phyloP scores from a whole-genome alignment of 2,329 filamentous ascomycete species.

The Alternaria tenuissima region DNA sequence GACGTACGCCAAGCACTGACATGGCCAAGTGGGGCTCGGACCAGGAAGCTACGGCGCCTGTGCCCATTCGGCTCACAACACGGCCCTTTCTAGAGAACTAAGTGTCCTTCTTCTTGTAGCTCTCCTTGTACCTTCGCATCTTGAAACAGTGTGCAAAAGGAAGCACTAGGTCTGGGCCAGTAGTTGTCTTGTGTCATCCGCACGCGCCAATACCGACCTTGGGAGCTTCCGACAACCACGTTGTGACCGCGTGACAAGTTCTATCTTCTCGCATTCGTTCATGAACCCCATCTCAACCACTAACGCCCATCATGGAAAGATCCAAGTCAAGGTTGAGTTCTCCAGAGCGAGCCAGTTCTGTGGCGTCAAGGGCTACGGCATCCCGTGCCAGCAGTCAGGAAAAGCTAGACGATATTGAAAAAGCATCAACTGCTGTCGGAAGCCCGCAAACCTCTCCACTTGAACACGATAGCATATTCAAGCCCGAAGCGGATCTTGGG shows the following conservation, averaged over 20 bases:
- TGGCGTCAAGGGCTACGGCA: conserved; percentile 31
- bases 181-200: conserved; percentile 2
- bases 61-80: conserved; percentile 5
- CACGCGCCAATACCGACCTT: conserved; percentile 1
- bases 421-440: conserved; percentile 33
- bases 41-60: conserved; percentile 4
- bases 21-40: background rate
- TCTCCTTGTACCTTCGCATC: background rate
- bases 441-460: conserved; percentile 35
- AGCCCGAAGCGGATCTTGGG: conserved; percentile 43
- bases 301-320: conserved; percentile 30
- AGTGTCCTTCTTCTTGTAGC: background rate
- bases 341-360: conserved; percentile 36
- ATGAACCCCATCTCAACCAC: background rate
- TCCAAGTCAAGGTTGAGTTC: conserved; percentile 31
- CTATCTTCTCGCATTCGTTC: conserved; percentile 1
- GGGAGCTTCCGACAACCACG: conserved; percentile 1
- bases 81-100: background rate
- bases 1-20: conserved; percentile 16
- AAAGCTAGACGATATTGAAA: conserved; percentile 38
- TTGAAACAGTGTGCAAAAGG: background rate
- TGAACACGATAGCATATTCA: conserved; percentile 37
- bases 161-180: background rate
- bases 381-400: conserved; percentile 40
- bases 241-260: conserved; percentile 10